Percentiles rank a stretch among this genome's conserved stretches.
Conservation (phyloP, 805 yeast species). For the Wickerhamiella alocasiicola region DNA sequence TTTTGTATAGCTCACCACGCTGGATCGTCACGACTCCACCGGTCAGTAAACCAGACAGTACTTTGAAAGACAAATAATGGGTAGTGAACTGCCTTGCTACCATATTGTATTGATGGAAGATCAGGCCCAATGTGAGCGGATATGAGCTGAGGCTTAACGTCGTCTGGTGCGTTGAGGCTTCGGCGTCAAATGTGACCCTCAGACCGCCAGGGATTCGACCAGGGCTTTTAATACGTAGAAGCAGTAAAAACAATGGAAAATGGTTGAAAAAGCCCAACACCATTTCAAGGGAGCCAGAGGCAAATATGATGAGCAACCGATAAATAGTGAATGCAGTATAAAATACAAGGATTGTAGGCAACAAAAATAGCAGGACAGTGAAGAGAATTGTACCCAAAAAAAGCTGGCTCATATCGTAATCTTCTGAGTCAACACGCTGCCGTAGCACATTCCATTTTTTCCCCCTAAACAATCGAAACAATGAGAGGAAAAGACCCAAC, state of each 20-base stretch:
- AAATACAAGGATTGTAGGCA: conserved; percentile 83
- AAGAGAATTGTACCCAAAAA: conserved; percentile 80
- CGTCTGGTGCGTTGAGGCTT: neutral
- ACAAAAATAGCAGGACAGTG: conserved; percentile 59
- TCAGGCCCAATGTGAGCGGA: conserved; percentile 34
- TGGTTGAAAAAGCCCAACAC: conserved; percentile 58
- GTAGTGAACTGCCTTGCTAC: conserved; percentile 31
- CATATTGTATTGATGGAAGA: conserved; percentile 38
- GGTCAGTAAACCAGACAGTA: conserved; percentile 31
- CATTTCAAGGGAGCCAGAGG: conserved; percentile 45
- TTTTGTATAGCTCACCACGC: conserved; percentile 37
- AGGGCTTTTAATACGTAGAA: conserved; percentile 70
- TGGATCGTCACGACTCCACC: conserved; percentile 38
- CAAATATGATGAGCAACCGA: conserved; percentile 38
- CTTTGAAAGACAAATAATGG: conserved; percentile 33
- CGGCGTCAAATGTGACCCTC: conserved; percentile 18
- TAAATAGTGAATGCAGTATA: conserved; percentile 59
- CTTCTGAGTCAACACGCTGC: conserved; percentile 71
- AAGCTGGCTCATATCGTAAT: conserved; percentile 76
- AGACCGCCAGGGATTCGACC: conserved; percentile 54
- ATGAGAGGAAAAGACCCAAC: conserved; percentile 49
- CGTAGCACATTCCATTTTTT: conserved; percentile 75
- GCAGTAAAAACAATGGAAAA: conserved; percentile 72
- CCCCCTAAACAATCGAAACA: conserved; percentile 79
- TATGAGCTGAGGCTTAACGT: conserved; percentile 28